A percentile compares a stretch with the other conserved stretches of the same genome.
phyloP scores from a whole-genome alignment of 306 rosid species.

The Morella rubra region DNA sequence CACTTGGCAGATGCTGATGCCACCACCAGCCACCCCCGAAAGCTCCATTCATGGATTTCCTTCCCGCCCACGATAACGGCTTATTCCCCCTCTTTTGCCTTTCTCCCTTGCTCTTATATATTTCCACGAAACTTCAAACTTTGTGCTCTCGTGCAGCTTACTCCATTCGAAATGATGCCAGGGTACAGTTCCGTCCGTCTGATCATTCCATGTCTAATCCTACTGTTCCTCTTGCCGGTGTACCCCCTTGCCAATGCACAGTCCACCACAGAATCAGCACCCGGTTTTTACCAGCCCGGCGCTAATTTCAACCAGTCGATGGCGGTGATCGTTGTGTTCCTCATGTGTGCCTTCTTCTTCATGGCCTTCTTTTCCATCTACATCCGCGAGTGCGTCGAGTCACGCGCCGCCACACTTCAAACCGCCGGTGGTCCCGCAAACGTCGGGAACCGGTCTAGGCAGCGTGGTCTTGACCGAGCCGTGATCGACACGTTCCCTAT shows the following conservation, averaged over 20 bases:
- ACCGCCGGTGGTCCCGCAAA: slow-evolving; percentile 45
- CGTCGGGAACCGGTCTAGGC: slow-evolving; percentile 30
- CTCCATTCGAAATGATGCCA: not conserved
- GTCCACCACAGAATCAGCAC: slow-evolving; percentile 26
- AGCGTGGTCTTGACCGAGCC: slow-evolving; percentile 43
- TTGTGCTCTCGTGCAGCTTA: not conserved
- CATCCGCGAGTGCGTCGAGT: slow-evolving; percentile 25
- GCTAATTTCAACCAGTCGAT: slow-evolving; percentile 46
- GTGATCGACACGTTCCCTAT: slow-evolving; percentile 54
- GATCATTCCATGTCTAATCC: not conserved
- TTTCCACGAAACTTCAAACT: not conserved
- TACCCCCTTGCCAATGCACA: slow-evolving; percentile 34
- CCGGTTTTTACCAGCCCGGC: slow-evolving; percentile 19
- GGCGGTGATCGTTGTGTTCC: slow-evolving; percentile 33
- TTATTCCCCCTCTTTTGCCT: not conserved
- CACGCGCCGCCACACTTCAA: not conserved
- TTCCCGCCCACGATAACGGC: not conserved
- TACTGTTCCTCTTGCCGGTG: not conserved
- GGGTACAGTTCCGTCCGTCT: not conserved
- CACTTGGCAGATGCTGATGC: not conserved
- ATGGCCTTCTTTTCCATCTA: slow-evolving; percentile 39
- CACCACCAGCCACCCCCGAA: not conserved
- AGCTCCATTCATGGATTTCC: too few relatives aligned
- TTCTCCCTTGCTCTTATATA: too few relatives aligned
- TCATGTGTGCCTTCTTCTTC: slow-evolving; percentile 29